These are phyloP conservation scores for Capsicum chinense DNA, from an alignment of 257 asterid species.

Conservation along the genomic window DNA sequence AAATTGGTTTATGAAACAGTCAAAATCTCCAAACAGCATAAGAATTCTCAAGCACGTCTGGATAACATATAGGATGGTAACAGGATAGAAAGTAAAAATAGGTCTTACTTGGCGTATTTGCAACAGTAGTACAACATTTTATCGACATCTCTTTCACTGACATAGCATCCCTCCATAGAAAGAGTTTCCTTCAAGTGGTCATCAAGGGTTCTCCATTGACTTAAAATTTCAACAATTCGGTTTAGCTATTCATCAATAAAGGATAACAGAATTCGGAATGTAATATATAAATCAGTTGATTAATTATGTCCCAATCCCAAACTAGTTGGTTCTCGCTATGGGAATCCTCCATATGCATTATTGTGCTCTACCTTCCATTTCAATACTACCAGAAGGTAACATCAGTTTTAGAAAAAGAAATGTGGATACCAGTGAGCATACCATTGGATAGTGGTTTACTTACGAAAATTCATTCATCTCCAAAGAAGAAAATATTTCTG, in stretches of 20 bases:
- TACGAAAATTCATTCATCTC: neutral
- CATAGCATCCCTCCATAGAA: conserved; percentile 41
- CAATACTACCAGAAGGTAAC: neutral
- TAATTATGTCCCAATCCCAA: conserved; percentile 16
- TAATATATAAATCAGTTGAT: neutral
- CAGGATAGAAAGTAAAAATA: neutral
- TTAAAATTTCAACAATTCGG: conserved; percentile 55
- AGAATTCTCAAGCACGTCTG: conserved; percentile 9
- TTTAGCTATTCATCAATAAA: conserved; percentile 62
- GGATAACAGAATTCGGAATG: conserved; percentile 37
- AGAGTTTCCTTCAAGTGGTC: conserved; percentile 39
- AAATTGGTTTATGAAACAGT: neutral
- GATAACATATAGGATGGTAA: neutral
- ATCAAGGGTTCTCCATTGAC: conserved; percentile 58
- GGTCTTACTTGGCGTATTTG: conserved; percentile 35
- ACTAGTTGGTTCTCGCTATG: neutral
- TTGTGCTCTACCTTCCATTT: neutral
- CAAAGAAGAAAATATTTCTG: neutral
- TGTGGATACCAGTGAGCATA: neutral
- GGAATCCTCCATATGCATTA: neutral
- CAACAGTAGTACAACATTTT: conserved; percentile 55
- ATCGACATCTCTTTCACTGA: conserved; percentile 63
- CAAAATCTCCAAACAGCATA: neutral
- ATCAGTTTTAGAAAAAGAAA: conserved; percentile 4
- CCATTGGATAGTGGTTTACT: too few species aligned